phyloP scores from a whole-genome alignment of 208 protist species.

The Trichomonas vaginalis region DNA sequence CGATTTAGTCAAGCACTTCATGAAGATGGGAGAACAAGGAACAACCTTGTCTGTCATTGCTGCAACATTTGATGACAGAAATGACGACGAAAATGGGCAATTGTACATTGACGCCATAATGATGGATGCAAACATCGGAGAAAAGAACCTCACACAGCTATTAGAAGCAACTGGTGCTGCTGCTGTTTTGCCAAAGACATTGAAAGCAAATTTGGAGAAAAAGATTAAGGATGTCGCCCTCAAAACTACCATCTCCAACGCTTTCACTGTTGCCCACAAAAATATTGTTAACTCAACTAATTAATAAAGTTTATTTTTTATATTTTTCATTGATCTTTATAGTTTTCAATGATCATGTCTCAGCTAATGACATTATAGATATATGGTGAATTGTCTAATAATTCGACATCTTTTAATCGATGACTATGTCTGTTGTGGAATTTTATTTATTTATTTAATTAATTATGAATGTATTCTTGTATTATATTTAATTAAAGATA shows the following conservation, averaged over 20 bases:
- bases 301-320: no score
- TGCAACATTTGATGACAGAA: neutral
- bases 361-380: no score
- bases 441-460: no score
- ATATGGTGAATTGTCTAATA: no score
- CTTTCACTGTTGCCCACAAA: neutral
- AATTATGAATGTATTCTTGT: no score
- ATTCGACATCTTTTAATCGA: no score
- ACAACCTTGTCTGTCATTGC: neutral
- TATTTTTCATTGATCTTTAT: no score
- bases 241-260: neutral
- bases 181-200: neutral
- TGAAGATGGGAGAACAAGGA: neutral
- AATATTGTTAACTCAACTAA: neutral
- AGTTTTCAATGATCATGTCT: no score
- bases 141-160: neutral
- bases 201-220: neutral
- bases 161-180: neutral
- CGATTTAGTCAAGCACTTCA: neutral
- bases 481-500: no score
- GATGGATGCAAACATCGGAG: neutral
- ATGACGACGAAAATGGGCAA: neutral
- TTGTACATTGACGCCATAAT: neutral
- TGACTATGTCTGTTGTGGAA: no score
- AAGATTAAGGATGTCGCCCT: neutral